Base-by-base conservation (phyloP, 169 alveolate species). In the Plasmodium adleri region DNA sequence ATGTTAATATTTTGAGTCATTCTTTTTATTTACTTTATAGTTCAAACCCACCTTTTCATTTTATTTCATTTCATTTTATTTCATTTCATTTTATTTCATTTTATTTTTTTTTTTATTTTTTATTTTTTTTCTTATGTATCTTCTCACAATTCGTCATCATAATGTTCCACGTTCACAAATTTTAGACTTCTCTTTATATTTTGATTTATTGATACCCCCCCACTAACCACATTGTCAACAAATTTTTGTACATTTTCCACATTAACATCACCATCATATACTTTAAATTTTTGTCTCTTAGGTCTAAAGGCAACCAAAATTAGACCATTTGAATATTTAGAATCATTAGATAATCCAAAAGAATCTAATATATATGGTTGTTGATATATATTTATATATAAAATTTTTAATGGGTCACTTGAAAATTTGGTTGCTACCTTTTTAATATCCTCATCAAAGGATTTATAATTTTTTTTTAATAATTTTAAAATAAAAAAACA, bases 321-420 rank as follows among this genome's bases (percentile, higher is more conserved):
- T 52, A 80, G 45, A 72, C 90, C 67, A 45, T 80, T 67, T 0
- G 90, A n/a, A 67, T 80, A 66, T 22, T 12, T 52, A 24, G 73
- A 52, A 12, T 66, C 49, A 32, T 80, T 80, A 32, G 45, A 20
- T 9, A 80, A 22, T 15, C 90, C 90, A 45, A 80, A 80, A n/a
- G 90, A 66, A n/a, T 80, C 90, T 49, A 80, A 68, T 39, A 80
- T 67, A 56, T 80, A 45, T 1, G 90, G 90, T 43, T 80, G 80
- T 1, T 80, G 64, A 80, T 26, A 80, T 8, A 94, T 88, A 49
- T 88, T 87, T 7, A 93, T 72, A 52, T 74, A 94, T 52, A 94
- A 71, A 17, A 94, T 86, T 68, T 94, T 94, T 39, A 94, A 70
- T 1, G 96, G 94, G 32, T 94, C 96, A 67, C 88, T 93, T 58